These are phyloP conservation scores for Boletus tylopilopsis DNA, from an alignment of 768 basidiomycete species.

Conservation along the genomic window DNA sequence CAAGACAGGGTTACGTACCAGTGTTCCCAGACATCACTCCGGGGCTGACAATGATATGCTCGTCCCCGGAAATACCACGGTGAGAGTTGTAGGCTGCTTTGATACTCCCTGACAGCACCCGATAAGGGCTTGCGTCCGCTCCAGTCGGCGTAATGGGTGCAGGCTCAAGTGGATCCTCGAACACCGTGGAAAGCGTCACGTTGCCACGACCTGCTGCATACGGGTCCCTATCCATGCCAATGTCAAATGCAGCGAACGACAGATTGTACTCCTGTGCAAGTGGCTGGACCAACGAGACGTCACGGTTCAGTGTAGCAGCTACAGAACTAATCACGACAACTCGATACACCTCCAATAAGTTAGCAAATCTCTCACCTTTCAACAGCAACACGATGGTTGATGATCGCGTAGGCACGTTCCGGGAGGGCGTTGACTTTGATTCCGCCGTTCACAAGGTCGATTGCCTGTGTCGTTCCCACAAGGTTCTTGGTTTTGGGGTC, in stretches of 20 bases:
- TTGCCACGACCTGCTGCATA: not conserved
- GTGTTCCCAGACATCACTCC: not conserved
- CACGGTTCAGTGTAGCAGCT: not conserved
- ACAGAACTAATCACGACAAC: not conserved
- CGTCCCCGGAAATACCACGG: not conserved
- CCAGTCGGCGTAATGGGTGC: not conserved
- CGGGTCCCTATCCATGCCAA: not conserved
- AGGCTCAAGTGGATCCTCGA: not conserved
- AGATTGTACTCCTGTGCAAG: not conserved
- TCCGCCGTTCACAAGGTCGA: not conserved
- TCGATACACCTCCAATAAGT: not conserved
- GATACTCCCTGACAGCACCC: not conserved
- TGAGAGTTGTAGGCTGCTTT: not conserved
- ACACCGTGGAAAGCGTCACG: not conserved
- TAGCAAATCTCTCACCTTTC: not conserved
- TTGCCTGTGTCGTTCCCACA: not conserved
- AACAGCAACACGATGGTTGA: not conserved
- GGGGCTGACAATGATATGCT: not conserved
- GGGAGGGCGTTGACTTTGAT: not conserved
- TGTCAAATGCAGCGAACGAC: not conserved
- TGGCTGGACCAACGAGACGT: not conserved
- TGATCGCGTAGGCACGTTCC: not conserved
- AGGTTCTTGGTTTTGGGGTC: not conserved
- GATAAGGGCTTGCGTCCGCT: not conserved
- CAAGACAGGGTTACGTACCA: not conserved